Conservation (phyloP, 1,139 yeast genomes). For the Sugiyamaella sp. region DNA sequence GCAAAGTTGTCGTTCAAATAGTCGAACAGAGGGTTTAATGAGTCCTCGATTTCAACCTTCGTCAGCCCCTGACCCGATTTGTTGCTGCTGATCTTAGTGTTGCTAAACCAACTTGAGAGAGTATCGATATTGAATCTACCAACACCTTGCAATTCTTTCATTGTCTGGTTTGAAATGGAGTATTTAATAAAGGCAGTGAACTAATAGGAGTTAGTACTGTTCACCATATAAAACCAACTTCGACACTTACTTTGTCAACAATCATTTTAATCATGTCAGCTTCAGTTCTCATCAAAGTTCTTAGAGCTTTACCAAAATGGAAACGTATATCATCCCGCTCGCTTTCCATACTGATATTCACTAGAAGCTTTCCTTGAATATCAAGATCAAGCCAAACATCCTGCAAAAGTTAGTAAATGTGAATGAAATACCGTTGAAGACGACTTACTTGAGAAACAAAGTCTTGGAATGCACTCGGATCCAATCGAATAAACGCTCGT, state of each 20-base stretch:
- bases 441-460: constrained; percentile 54
- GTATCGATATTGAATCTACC: constrained; percentile 50
- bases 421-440: neutral
- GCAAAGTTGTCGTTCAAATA: constrained; percentile 71
- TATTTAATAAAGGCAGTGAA: constrained; percentile 48
- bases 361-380: constrained; percentile 63
- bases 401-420: constrained; percentile 35
- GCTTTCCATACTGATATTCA: constrained; percentile 74
- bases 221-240: constrained; percentile 10
- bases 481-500: constrained; percentile 61
- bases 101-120: constrained; percentile 53
- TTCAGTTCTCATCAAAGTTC: constrained; percentile 63
- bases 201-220: constrained; percentile 27
- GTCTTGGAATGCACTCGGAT: constrained; percentile 65
- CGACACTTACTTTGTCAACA: constrained; percentile 56
- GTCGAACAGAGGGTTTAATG: constrained; percentile 74
- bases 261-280: constrained; percentile 66
- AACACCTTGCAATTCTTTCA: constrained; percentile 36
- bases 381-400: constrained; percentile 65
- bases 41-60: constrained; percentile 61
- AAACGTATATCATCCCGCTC: constrained; percentile 78
- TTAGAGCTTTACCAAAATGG: constrained; percentile 74
- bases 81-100: constrained; percentile 44
- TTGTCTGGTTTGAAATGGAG: constrained; percentile 47
- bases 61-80: constrained; percentile 36